A percentile compares a stretch with the other conserved stretches of the same genome.
Conservation (phyloP, 208 protist species). For the Acanthamoeba sp. region DNA sequence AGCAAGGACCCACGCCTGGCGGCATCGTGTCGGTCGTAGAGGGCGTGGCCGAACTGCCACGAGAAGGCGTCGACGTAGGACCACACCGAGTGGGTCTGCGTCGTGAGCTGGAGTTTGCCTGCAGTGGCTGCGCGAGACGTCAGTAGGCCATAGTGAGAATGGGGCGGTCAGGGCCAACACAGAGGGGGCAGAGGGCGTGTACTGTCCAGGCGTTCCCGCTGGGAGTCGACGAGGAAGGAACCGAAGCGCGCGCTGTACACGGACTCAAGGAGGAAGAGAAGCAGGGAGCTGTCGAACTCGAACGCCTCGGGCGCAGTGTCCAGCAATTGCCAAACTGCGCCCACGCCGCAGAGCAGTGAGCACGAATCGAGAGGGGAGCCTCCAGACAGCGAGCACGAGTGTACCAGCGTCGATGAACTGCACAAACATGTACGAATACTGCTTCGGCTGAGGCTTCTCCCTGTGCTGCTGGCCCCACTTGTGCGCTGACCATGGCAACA, state of each 20-base stretch:
- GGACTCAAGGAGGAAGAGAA: conserved; percentile 50
- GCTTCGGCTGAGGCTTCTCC: not conserved
- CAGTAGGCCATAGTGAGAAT: not conserved
- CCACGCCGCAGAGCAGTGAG: not conserved
- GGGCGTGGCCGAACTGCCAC: not conserved
- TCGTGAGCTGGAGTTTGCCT: conserved; percentile 16
- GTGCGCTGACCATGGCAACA: conserved; percentile 32
- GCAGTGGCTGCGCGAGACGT: not conserved
- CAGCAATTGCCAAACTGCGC: conserved; percentile 16
- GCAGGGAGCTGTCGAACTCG: conserved; percentile 11
- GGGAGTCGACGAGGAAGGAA: not conserved
- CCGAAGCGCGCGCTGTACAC: conserved; percentile 39
- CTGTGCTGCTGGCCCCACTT: conserved; percentile 32
- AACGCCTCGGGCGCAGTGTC: not conserved
- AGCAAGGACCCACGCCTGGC: not conserved
- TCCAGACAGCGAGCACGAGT: no score
- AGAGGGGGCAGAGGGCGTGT: not conserved
- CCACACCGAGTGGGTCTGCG: conserved; percentile 27
- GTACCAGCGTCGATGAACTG: conserved; percentile 60
- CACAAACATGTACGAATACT: conserved; percentile 54
- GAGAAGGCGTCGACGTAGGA: not conserved
- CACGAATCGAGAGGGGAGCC: not conserved
- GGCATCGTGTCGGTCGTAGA: not conserved
- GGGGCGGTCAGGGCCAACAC: not conserved
- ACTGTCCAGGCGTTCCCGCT: not conserved